Conservation (phyloP, 169 alveolate genomes). For the Eimeria nieschulzi region DNA sequence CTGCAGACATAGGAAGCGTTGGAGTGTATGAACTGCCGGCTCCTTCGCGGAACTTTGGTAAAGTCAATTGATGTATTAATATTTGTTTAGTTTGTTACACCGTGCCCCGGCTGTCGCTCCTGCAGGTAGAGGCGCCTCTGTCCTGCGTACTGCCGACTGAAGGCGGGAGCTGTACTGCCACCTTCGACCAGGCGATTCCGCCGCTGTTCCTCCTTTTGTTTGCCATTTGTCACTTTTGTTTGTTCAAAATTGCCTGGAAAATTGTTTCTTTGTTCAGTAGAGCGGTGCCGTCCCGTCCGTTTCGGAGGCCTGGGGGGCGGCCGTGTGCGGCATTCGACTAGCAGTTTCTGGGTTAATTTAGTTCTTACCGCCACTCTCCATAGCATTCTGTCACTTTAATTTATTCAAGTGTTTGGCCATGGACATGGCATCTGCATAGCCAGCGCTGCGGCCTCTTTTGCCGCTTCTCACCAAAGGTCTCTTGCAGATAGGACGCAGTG, state of each 20-base stretch:
- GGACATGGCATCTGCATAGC: conserved; percentile 4
- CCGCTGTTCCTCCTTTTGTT: neutral
- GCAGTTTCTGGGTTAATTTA: neutral
- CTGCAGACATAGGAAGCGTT: conserved; percentile 14
- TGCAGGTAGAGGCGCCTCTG: conserved; percentile 9
- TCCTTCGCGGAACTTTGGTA: neutral
- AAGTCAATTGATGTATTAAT: neutral
- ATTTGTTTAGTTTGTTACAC: neutral
- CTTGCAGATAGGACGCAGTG: too few relatives aligned
- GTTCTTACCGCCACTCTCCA: neutral
- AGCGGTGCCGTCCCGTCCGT: conserved; percentile 1
- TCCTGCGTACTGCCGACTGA: conserved; percentile 21
- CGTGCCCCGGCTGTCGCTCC: neutral
- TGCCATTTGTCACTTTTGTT: neutral
- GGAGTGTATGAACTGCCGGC: neutral
- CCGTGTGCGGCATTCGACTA: neutral
- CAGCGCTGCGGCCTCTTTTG: conserved; percentile 6
- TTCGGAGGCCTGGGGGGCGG: conserved; percentile 3
- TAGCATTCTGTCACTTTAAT: neutral
- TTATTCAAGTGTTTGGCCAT: neutral
- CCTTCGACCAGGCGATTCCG: neutral
- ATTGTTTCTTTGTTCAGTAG: conserved; percentile 32
- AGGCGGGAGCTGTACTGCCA: conserved; percentile 11
- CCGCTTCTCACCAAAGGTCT: too few relatives aligned
- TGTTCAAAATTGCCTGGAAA: too few relatives aligned